Percentiles rank a stretch among this genome's conserved stretches.
phyloP scores from a whole-genome alignment of 2,329 filamentous ascomycete species.

The Fonsecaea nubica region DNA sequence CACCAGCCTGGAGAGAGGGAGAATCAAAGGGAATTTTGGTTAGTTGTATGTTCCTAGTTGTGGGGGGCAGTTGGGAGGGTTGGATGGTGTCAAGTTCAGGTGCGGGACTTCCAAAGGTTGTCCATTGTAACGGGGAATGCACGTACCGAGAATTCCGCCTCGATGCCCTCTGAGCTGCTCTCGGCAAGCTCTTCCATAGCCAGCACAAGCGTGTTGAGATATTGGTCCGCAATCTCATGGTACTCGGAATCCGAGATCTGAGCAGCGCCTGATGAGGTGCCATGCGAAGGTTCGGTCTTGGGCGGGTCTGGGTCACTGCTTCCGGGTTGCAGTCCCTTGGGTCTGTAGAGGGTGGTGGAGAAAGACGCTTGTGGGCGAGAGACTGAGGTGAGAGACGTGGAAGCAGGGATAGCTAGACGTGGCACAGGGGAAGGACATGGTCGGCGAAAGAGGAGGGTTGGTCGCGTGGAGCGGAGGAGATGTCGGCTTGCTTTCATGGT shows the following conservation, averaged over 20 bases:
- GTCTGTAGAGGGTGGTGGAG: conserved; percentile 23
- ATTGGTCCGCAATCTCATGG: conserved; percentile 76
- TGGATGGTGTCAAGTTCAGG: background rate
- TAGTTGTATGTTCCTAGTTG: background rate
- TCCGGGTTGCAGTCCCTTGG: conserved; percentile 66
- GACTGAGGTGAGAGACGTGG: background rate
- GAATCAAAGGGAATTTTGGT: background rate
- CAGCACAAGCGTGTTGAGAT: conserved; percentile 66
- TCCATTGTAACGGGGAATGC: background rate
- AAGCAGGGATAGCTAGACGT: conserved; percentile 6
- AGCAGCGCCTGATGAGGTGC: conserved; percentile 55
- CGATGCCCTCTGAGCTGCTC: conserved; percentile 68
- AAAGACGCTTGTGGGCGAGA: conserved; percentile 10
- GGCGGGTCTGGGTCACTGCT: conserved; percentile 59
- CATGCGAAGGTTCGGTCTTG: conserved; percentile 49
- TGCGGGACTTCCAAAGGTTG: background rate
- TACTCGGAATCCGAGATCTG: conserved; percentile 75
- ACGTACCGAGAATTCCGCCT: conserved; percentile 86
- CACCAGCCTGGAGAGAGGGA: conserved; percentile 69
- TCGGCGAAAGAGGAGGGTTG: conserved; percentile 14
- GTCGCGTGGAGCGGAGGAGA: conserved; percentile 22
- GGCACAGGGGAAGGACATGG: background rate
- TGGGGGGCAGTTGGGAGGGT: background rate
- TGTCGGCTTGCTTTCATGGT: conserved; percentile 24
- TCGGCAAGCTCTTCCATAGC: conserved; percentile 78